Percentiles rank a stretch among this genome's conserved stretches.
phyloP scores from a whole-genome alignment of 805 yeast genomes.

The Saccharomyces jurei region DNA sequence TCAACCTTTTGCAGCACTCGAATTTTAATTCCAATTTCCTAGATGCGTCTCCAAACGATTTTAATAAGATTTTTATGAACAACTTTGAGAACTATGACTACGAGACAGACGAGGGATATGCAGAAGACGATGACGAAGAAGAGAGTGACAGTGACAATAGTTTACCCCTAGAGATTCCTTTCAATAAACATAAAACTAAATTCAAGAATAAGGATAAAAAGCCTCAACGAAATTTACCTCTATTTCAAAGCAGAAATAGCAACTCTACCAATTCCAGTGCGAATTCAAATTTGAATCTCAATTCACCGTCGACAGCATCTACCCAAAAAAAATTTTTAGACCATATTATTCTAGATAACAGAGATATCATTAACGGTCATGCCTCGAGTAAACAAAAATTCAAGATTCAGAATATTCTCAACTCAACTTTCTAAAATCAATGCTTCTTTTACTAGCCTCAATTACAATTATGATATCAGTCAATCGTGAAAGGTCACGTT shows the following conservation, averaged over 20 bases:
- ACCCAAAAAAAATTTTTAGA: not conserved
- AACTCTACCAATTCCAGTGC: not conserved
- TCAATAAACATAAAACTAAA: slow-evolving; percentile 2
- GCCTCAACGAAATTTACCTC: not conserved
- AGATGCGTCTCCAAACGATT: not conserved
- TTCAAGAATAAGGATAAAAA: not conserved
- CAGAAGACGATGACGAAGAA: slow-evolving; percentile 28
- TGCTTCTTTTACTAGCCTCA: not conserved
- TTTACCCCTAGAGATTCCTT: slow-evolving; percentile 24
- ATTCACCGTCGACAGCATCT: not conserved
- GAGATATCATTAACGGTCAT: not conserved
- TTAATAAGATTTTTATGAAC: not conserved
- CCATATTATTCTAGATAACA: not conserved
- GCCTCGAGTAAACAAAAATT: not conserved
- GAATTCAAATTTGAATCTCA: not conserved
- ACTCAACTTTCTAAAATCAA: not conserved
- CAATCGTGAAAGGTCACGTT: not conserved
- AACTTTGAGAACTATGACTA: slow-evolving; percentile 8
- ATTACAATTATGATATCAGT: not conserved
- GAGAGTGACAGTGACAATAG: slow-evolving; percentile 16
- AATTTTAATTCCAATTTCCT: not conserved
- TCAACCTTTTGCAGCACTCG: not conserved
- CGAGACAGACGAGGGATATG: slow-evolving; percentile 26
- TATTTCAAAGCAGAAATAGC: not conserved
- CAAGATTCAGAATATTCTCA: not conserved